A percentile compares a stretch with the other conserved stretches of the same genome.
Conservation (phyloP, 2,329 filamentous ascomycete genomes). For the Mariannaea elegans region DNA sequence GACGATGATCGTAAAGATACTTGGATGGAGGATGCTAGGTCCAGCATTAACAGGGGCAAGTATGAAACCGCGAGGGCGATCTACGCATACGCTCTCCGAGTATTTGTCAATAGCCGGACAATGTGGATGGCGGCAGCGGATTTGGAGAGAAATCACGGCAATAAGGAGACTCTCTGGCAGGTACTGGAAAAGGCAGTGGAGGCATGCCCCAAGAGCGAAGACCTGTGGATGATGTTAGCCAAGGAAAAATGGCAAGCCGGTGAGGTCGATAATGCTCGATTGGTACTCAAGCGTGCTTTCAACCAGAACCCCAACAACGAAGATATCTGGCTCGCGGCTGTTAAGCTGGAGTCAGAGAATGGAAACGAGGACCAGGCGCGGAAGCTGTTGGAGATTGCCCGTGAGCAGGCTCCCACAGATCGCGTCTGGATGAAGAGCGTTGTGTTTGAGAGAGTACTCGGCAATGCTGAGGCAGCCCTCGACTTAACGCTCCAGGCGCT, state of each 20-base stretch:
- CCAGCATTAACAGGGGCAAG: slow-evolving; percentile 80
- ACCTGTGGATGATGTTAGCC: slow-evolving; percentile 94
- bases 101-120: slow-evolving; percentile 88
- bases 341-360: slow-evolving; percentile 94
- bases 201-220: slow-evolving; percentile 89
- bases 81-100: slow-evolving; percentile 86
- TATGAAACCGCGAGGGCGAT: slow-evolving; percentile 95
- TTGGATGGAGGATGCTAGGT: slow-evolving; percentile 93
- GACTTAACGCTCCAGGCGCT: slow-evolving; percentile 89
- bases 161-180: slow-evolving; percentile 81
- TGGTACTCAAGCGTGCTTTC: slow-evolving; percentile 89
- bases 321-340: slow-evolving; percentile 96
- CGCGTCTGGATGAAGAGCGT: slow-evolving; percentile 98
- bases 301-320: slow-evolving; percentile 96
- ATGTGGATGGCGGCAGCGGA: slow-evolving; percentile 93
- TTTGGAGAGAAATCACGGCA: slow-evolving; percentile 88
- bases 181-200: slow-evolving; percentile 93
- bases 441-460: slow-evolving; percentile 88
- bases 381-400: slow-evolving; percentile 81
- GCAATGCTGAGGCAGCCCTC: slow-evolving; percentile 81
- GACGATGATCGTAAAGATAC: slow-evolving; percentile 96
- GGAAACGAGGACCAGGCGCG: slow-evolving; percentile 83
- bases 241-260: slow-evolving; percentile 94
- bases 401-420: slow-evolving; percentile 90
- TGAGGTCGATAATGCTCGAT: slow-evolving; percentile 85